Evolutionary conservation across 176 grass and related monocot species (phyloP).

Genomic region (Metroxylon sagu): DNA sequence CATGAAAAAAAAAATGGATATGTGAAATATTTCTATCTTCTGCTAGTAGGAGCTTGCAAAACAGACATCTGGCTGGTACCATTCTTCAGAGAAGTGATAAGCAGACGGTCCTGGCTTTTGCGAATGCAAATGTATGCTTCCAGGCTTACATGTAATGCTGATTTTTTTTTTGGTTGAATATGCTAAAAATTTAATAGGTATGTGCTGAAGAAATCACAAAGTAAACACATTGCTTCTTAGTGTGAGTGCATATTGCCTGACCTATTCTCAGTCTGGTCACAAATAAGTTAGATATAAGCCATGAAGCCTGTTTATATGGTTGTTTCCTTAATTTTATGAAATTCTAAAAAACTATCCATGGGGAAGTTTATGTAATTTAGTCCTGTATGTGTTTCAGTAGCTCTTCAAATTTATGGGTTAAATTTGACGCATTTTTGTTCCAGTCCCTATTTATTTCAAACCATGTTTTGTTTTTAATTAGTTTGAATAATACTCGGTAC

Average conservation of each 20-base stretch:
- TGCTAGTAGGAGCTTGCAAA: slow-evolving; percentile 36
- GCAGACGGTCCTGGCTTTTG: slow-evolving; percentile 39
- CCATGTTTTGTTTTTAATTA: too few relatives aligned
- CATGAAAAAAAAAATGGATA: too few relatives aligned
- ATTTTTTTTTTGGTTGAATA: slow-evolving; percentile 15
- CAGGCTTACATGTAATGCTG: slow-evolving; percentile 5
- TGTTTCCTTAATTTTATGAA: too few relatives aligned
- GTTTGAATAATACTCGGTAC: too few relatives aligned
- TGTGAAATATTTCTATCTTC: slow-evolving; percentile 7
- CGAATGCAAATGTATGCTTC: slow-evolving; percentile 58
- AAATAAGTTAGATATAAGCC: neutral
- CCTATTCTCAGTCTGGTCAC: neutral
- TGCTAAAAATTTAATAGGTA: slow-evolving; percentile 11
- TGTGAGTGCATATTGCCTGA: neutral
- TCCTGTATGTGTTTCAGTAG: too few relatives aligned
- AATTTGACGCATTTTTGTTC: too few relatives aligned
- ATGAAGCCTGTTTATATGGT: too few relatives aligned
- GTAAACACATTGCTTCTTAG: neutral
- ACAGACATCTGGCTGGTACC: slow-evolving; percentile 25
- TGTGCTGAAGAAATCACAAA: neutral
- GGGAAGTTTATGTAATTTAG: too few relatives aligned
- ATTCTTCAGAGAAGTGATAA: slow-evolving; percentile 31
- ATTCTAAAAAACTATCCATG: too few relatives aligned
- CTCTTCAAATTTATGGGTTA: too few relatives aligned
- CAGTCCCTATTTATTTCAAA: too few relatives aligned